Evolutionary conservation across 2,329 filamentous ascomycete species (phyloP), one percentile per base, ranked within the genome.

Genomic region (Pseudocercospora ulei): DNA sequence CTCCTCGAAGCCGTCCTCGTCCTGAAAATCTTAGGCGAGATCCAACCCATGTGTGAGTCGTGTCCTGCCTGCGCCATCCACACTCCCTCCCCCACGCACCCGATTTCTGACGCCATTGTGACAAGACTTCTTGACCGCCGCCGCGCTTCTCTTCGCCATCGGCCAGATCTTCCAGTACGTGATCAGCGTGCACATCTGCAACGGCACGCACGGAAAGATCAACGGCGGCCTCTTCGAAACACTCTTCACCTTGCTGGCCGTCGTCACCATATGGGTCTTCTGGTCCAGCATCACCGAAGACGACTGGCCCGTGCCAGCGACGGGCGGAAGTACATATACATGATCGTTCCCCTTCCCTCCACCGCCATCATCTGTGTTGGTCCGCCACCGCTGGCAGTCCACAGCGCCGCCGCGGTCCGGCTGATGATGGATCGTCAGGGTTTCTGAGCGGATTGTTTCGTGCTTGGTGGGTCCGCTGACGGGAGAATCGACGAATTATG

Each of bases 231-330:
- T 98, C 1, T 98, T 98, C 62, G 76, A 95, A 62, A 93, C 87
- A 0, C 67, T 96, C 4, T 96, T 98, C 66, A 96, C 87, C 0
- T 69, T 95, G 1, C 66, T 88, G 7, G 72, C 87, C 0, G 85
- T 98, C 3, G 71, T 84, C 11, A 76, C 76, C 64, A 66, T 95
- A 49, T 98, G 90, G 87, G 63, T 83, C 41, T 98, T 98, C 70
- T 98, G 90, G 90, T 93, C 86, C 30, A 95, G 86, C 66, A 98
- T 98, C 55, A 98, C 90, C 9, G 90, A 98, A 65, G 90, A 98
- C 56, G 88, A 95, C 67, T 98, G 90, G 90, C 85, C 87, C 2
- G 69, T 73, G 61, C 68, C 71, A 11, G 56, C 58, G 5, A 53
- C 56, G 19, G 59, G 59, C 2, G 57, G 58, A 5, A 64, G 59